Conservation (phyloP, 352 stramenopile genomes). For the Globisporangium okanoganense region DNA sequence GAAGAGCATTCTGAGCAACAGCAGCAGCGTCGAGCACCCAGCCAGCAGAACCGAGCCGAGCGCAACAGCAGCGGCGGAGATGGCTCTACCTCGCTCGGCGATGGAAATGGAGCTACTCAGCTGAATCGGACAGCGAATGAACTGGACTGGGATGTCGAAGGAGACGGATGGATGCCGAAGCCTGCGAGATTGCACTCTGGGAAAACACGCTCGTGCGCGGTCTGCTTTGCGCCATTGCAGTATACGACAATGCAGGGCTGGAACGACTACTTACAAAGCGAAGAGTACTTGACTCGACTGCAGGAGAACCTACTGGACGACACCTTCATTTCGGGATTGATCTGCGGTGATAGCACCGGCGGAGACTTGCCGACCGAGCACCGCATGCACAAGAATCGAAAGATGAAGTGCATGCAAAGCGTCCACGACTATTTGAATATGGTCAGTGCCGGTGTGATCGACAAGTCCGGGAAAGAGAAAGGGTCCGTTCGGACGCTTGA, state of each 20-base stretch:
- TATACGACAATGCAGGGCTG: constrained; percentile 64
- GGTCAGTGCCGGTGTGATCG: constrained; percentile 75
- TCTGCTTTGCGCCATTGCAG: constrained; percentile 77
- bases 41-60: constrained; percentile 8
- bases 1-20: constrained; percentile 4
- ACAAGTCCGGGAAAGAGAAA: constrained; percentile 70
- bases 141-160: constrained; percentile 25
- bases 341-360: constrained; percentile 66
- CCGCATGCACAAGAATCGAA: constrained; percentile 84
- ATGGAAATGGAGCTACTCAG: background rate
- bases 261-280: constrained; percentile 83
- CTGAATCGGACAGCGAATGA: background rate
- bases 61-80: constrained; percentile 14
- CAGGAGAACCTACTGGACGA: constrained; percentile 76
- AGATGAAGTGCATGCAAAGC: constrained; percentile 77
- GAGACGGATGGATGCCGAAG: constrained; percentile 85
- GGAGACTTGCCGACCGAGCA: constrained; percentile 82
- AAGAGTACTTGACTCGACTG: constrained; percentile 66
- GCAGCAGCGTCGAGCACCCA: background rate
- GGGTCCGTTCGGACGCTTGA: constrained; percentile 70
- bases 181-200: constrained; percentile 73
- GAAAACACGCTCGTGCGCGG: constrained; percentile 64
- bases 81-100: background rate
- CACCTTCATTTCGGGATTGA: constrained; percentile 69
- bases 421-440: constrained; percentile 79